A percentile compares a stretch with the other conserved stretches of the same genome.
Conservation (phyloP, 768 basidiomycete species). For the Podaxis sp. region DNA sequence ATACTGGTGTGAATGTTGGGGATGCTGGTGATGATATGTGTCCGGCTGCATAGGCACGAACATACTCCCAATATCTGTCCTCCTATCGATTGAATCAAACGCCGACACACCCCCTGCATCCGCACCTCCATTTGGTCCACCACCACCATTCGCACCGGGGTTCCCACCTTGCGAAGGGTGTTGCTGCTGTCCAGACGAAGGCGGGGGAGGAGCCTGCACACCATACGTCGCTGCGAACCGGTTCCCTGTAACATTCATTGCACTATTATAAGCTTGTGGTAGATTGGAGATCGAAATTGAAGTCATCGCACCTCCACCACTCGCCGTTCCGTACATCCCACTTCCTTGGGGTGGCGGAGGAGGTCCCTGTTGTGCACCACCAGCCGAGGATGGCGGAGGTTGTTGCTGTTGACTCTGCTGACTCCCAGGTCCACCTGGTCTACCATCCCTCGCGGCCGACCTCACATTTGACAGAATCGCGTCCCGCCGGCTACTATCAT, state of each 20-base stretch:
- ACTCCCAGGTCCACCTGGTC: slow-evolving; percentile 15
- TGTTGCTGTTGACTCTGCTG: slow-evolving; percentile 10
- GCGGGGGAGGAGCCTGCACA: neutral
- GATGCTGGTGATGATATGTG: slow-evolving; percentile 40
- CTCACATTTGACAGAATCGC: slow-evolving; percentile 82
- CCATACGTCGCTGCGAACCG: slow-evolving; percentile 61
- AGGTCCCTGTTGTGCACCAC: slow-evolving; percentile 1
- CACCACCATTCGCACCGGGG: neutral
- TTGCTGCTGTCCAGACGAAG: slow-evolving; percentile 32
- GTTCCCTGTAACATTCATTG: slow-evolving; percentile 49
- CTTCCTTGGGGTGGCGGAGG: slow-evolving; percentile 15
- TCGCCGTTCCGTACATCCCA: slow-evolving; percentile 42
- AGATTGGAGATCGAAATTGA: slow-evolving; percentile 72
- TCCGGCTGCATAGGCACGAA: slow-evolving; percentile 86
- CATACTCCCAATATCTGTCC: slow-evolving; percentile 64
- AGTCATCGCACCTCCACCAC: slow-evolving; percentile 27
- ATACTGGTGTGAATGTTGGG: slow-evolving; percentile 39
- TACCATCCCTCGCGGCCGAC: slow-evolving; percentile 54
- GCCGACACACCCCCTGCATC: slow-evolving; percentile 22
- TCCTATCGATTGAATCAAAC: slow-evolving; percentile 62
- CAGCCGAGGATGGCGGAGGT: neutral
- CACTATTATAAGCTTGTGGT: slow-evolving; percentile 66
- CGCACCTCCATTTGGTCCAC: neutral
- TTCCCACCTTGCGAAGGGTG: slow-evolving; percentile 28
- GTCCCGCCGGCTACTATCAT: slow-evolving; percentile 58